Evolutionary conservation across 169 alveolate species (phyloP), one percentile per base, ranked within the genome.

Genomic region (Cryptosporidium felis): DNA sequence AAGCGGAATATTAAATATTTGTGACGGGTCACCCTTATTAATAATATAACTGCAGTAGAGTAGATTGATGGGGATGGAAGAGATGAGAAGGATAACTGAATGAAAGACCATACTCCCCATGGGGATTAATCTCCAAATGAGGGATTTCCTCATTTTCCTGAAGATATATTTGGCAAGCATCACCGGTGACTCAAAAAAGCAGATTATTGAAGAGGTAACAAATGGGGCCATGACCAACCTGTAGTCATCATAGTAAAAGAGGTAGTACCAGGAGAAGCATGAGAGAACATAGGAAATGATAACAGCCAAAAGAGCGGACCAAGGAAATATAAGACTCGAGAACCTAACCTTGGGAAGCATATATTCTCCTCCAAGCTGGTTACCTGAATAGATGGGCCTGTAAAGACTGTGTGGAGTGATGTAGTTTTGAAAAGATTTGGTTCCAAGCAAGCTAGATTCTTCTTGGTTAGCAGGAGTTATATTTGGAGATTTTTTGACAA

Each of bases 111-210:
- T 74, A 53, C 46, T 74, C 0, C 82, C 67, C 82, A 74, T 74
- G 2, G 82, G 82, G 36, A 74, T 53, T 36, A 74, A 12, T 32
- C 59, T 49, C 82, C 82, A 74, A 12, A 74, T 10, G 36, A 74
- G 28, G 5, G 82, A 53, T 12, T 53, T 74, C 26, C 82, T 74
- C 82, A 74, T 74, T 36, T 74, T 74, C 26, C 58, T 74, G 26
- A 74, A 74, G 32, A 74, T 40, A 38, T 74, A 74, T 56, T 74
- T 74, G 32, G 82, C 82, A 32, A 74, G 82, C 82, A 74, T 74
- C 14, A 56, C 49, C 12, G 82, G 82, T 1, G 82, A 53, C 38
- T 74, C 82, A 53, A 74, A 74, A 74, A 74, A 74, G n/a, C 74
- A 51, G 18, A 74, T 32, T 36, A 74, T 51, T 18, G 82, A 74